A percentile compares a stretch with the other conserved stretches of the same genome.
Evolutionary conservation across 768 basidiomycete genomes (phyloP).

Genomic region (Pleurotus salmoneostramineus): DNA sequence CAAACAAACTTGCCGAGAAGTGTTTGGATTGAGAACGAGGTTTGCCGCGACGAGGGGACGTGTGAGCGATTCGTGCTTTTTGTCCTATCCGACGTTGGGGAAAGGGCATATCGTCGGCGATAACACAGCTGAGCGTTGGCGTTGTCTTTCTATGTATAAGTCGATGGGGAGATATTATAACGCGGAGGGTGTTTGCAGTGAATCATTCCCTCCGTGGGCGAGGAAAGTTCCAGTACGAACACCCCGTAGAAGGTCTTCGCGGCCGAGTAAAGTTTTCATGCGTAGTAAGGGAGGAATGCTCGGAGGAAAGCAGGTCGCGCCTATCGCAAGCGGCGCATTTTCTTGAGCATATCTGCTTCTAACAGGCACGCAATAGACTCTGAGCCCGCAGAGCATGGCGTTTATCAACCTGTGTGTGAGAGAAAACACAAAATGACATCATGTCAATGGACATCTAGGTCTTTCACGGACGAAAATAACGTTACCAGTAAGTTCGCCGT

Average conservation of each 20-base stretch:
- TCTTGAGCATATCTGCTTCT: conserved; percentile 13
- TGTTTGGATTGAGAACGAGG: neutral
- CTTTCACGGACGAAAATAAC: conserved; percentile 7
- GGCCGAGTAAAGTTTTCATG: neutral
- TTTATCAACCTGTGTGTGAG: conserved; percentile 45
- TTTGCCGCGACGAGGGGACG: neutral
- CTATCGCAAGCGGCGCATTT: neutral
- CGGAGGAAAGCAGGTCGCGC: neutral
- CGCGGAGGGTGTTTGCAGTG: neutral
- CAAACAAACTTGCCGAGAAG: neutral
- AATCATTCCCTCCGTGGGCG: neutral
- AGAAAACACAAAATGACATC: conserved; percentile 1
- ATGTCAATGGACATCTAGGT: neutral
- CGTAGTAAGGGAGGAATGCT: neutral
- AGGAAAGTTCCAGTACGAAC: neutral
- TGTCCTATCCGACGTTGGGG: neutral
- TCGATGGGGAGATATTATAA: neutral
- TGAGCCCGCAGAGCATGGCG: conserved; percentile 53
- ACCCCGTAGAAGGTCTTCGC: neutral
- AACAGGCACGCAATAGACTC: conserved; percentile 55
- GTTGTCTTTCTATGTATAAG: neutral
- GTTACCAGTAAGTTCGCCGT: conserved; percentile 74
- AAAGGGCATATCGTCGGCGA: conserved; percentile 4
- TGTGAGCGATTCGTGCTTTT: neutral
- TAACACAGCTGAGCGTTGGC: neutral